These are phyloP conservation scores for Hydnomerulius pinastri DNA, from an alignment of 768 basidiomycete species.

Conservation along the genomic window DNA sequence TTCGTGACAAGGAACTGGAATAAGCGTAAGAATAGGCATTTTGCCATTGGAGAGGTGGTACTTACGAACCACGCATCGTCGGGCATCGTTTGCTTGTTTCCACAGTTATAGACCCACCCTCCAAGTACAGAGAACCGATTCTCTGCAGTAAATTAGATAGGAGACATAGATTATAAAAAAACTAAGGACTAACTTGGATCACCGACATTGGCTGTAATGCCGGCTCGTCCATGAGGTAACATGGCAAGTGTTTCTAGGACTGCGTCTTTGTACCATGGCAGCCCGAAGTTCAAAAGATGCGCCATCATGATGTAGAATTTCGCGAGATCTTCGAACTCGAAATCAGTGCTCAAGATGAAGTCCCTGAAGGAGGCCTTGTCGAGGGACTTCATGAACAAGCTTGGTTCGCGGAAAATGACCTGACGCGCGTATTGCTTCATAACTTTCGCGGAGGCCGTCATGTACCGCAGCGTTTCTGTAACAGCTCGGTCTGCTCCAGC, in stretches of 20 bases:
- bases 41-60: too few species aligned
- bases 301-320: slow-evolving; percentile 11
- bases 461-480: too few species aligned
- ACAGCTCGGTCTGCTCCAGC: too few species aligned
- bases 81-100: slow-evolving; percentile 19
- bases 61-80: slow-evolving; percentile 37
- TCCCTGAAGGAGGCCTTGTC: slow-evolving; percentile 35
- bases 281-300: slow-evolving; percentile 10
- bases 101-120: slow-evolving; percentile 32
- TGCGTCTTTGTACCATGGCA: slow-evolving; percentile 31
- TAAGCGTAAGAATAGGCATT: too few species aligned
- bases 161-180: background rate
- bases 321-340: slow-evolving; percentile 23
- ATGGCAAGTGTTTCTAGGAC: slow-evolving; percentile 24
- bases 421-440: slow-evolving; percentile 32
- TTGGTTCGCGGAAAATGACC: slow-evolving; percentile 31
- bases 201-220: slow-evolving; percentile 9
- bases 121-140: slow-evolving; percentile 27
- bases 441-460: too few species aligned
- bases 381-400: slow-evolving; percentile 28
- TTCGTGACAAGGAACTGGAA: slow-evolving; percentile 4
- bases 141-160: too few species aligned
- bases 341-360: slow-evolving; percentile 32
- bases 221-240: slow-evolving; percentile 5
- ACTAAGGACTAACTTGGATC: background rate